Percentiles rank a stretch among this genome's conserved stretches.
phyloP scores from a whole-genome alignment of 192 early-diverging fungal species.

The Lunasporangiospora selenospora region DNA sequence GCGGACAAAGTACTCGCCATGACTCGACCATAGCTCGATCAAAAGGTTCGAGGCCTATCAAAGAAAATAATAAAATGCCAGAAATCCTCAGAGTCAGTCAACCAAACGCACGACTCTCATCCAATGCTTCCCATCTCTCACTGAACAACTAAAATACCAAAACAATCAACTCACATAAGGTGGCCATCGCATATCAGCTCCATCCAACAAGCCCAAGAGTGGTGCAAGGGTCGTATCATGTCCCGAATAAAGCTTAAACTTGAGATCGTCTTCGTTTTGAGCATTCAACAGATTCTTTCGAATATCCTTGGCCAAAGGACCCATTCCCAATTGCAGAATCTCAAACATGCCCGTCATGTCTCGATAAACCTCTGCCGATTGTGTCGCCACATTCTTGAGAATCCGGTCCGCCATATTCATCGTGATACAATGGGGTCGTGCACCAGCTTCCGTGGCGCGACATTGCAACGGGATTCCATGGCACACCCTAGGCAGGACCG shows the following conservation, averaged over 20 bases:
- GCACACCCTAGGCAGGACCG: constrained; percentile 30
- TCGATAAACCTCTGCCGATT: constrained; percentile 22
- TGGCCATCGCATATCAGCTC: constrained; percentile 32
- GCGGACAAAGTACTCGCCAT: constrained; percentile 23
- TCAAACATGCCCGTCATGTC: constrained; percentile 22
- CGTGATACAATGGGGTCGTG: constrained; percentile 11
- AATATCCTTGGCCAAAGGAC: constrained; percentile 30
- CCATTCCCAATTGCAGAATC: constrained; percentile 30
- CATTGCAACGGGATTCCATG: constrained; percentile 30
- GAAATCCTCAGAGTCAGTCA: too few relatives aligned
- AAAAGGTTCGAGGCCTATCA: constrained; percentile 28
- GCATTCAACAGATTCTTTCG: constrained; percentile 24
- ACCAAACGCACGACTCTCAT: too few relatives aligned
- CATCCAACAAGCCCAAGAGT: constrained; percentile 26
- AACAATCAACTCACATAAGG: constrained; percentile 22
- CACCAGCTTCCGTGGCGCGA: not conserved
- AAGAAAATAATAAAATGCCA: not conserved
- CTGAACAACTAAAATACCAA: too few relatives aligned
- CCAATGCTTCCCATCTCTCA: too few relatives aligned
- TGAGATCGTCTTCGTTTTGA: constrained; percentile 5
- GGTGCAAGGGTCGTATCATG: constrained; percentile 39
- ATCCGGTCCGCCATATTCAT: not conserved
- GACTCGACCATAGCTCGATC: constrained; percentile 23
- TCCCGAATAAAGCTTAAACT: constrained; percentile 27
- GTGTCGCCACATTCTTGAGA: constrained; percentile 13